Base-by-base conservation (phyloP, 2,329 filamentous ascomycete species). In the Fusarium sororula region DNA sequence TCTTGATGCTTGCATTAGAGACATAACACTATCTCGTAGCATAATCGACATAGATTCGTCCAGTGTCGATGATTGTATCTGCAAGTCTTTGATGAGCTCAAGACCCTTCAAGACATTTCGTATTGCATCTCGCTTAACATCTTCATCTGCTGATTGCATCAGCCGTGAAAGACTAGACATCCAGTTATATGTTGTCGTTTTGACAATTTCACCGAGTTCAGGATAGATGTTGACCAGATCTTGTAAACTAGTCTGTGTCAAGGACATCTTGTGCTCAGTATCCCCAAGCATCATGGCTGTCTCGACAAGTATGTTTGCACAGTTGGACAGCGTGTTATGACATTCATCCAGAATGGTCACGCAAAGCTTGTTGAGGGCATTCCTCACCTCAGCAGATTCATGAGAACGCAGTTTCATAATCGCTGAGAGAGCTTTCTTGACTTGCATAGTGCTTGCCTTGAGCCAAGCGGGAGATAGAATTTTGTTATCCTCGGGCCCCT, bases 61-160 rank as follows among this genome's bases (percentile, higher is more conserved):
- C 8, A 97, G 82, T 2, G 91, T 89, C 1, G 88, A 86, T 0
- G 92, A 93, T 63, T 91, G 89, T 30, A 92, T 86, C 9, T 90
- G 88, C 24, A 94, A 85, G 9, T 88, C 85, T 24, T 87, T 88
- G 26, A 96, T 84, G 13, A 96, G 81, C 37, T 89, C 86, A 59
- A 94, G 91, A 0, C 93, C 91, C 54, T 91, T 92, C 20, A 92
- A 89, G n/a, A 99, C 88, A 71, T 96, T 94, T 35, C 88, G 88
- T 32, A 98, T 88, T 5, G 92, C 90, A 63, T 89, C 88, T 70
- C 90, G 87, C 80, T 97, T 97, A 35, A 88, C 85, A n/a, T 87
- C 87, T 75, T 98, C 94, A 77, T 98, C 95, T 74, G 91, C 92
- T 14, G 91, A 90, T 80, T 96, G 94, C 90, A 98, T 95, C 20